Evolutionary conservation across 1,139 yeast genomes (phyloP), one percentile per base, ranked within the genome.

Genomic region (Lodderomyces elongisporus): DNA sequence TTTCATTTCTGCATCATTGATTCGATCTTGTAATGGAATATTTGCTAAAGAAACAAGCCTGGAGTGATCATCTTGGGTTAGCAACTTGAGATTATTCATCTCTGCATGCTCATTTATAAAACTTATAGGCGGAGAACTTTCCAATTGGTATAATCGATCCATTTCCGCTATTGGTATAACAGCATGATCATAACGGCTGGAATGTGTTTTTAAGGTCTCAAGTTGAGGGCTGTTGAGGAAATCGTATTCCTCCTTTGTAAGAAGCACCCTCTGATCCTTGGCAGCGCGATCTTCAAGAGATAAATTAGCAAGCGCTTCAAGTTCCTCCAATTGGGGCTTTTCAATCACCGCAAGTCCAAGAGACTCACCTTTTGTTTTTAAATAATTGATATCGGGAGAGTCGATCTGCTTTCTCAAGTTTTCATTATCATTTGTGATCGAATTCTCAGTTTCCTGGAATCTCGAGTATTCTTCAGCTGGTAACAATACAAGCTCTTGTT

Each of bases 351-450:
- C 36, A 27, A 27, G 37, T 2, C 53, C 54, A 25, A 27, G 13
- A 10, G 25, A 30, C 1, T 31, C 35, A 1, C 60, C 48, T 29
- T 55, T 53, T 5, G 41, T 42, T 14, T 37, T 38, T 36, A 62
- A 46, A 38, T 47, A 49, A 2, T 61, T 66, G 14, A 58, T 37
- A 16, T 62, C 48, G 7, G 63, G 66, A n/a, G 39, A 35, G 4
- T 44, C 40, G 1, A 48, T 33, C 23, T 34, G 34, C 14, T 24
- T 6, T 7, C 8, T 24, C 26, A 52, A 24, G 8, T 43, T 44
- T 3, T 38, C 26, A 30, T 43, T 33, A 10, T 42, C 45, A 14
- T 39, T 41, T 4, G 56, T 39, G 3, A 62, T 42, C 17, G 42
- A 14, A 16, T 37, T n/a, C 10, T 24, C 10, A 6, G 12, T 24